A percentile compares a stretch with the other conserved stretches of the same genome.
Conservation (phyloP, 2,329 filamentous ascomycete genomes). For the Pyrenophora tritici-repentis region DNA sequence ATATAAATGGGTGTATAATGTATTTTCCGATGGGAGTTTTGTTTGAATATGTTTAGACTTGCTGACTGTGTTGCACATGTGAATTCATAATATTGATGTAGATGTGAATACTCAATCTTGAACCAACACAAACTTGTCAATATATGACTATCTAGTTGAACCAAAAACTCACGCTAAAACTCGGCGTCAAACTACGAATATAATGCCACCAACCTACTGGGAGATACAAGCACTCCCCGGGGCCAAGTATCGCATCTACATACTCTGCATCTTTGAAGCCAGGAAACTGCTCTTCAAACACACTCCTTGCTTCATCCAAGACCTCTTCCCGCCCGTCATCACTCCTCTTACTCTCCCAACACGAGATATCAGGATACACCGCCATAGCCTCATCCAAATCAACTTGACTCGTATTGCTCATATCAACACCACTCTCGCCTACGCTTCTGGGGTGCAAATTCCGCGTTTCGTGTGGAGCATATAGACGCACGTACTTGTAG, state of each 20-base stretch:
- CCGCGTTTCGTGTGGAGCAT: conserved; percentile 67
- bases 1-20: too few relatives aligned
- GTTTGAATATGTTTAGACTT: too few relatives aligned
- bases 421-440: conserved; percentile 74
- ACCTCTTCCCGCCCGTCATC: conserved; percentile 16
- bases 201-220: conserved; percentile 99
- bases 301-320: neutral
- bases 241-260: conserved; percentile 76
- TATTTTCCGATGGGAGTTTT: too few relatives aligned
- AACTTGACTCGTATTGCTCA: conserved; percentile 85
- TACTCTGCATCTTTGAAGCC: conserved; percentile 66
- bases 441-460: conserved; percentile 65
- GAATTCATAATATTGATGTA: too few relatives aligned
- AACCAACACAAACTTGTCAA: neutral
- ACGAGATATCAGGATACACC: conserved; percentile 47
- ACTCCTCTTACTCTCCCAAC: conserved; percentile 45
- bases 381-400: conserved; percentile 72
- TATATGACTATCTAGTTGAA: conserved; percentile 49
- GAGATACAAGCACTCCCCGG: conserved; percentile 86
- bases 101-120: too few relatives aligned
- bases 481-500: conserved; percentile 88
- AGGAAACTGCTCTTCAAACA: conserved; percentile 51
- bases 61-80: too few relatives aligned
- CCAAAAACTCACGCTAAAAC: conserved; percentile 97
- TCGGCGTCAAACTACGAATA: conserved; percentile 80